Evolutionary conservation across 2,329 filamentous ascomycete species (phyloP), one percentile per base, ranked within the genome.

Genomic region (Thermoascus crustaceus): DNA sequence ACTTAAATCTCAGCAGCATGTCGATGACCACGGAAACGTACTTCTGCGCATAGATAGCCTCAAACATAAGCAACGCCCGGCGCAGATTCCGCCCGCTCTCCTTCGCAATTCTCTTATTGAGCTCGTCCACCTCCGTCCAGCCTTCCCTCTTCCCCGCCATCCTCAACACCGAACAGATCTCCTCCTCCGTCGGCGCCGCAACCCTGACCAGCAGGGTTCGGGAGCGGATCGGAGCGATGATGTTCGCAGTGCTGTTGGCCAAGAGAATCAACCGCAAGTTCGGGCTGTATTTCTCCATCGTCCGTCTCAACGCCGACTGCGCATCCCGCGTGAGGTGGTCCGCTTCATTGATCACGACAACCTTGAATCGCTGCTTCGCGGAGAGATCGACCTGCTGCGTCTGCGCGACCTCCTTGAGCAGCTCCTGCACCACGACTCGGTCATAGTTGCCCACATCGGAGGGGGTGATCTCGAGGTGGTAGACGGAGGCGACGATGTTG

Each of bases 221-320:
- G 52, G 85, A 93, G 46, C 89, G 77, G 57, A 98, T 98, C 1
- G 91, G 91, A n/a, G 91, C 89, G 60, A 98, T 98, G 52, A 98
- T 98, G 55, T 96, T 96, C 45, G 88, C 88, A 14, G 91, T 98
- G 47, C 85, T 94, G 59, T 96, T 96, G 32, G 91, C 91, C 41
- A 98, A 68, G 41, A 98, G 68, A 32, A 98, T 96, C 49, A 98
- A 64, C 14, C 91, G 76, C 55, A 98, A 55, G 59, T 98, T 98
- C 9, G 89, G 88, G 53, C 85, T 93, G 71, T 98, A 98, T 64
- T 98, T 98, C 67, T 98, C 91, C 91, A 98, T 98, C 0, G 91
- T 98, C 44, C 91, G 73, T 60, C 91, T 78, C 54, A 98, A 68
- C 20, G 93, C 93, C 0, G 93, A 91, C 65, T 98, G 91, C 3